Evolutionary conservation across 805 yeast genomes (phyloP).

Genomic region (Zygotorulaspora danielsina): DNA sequence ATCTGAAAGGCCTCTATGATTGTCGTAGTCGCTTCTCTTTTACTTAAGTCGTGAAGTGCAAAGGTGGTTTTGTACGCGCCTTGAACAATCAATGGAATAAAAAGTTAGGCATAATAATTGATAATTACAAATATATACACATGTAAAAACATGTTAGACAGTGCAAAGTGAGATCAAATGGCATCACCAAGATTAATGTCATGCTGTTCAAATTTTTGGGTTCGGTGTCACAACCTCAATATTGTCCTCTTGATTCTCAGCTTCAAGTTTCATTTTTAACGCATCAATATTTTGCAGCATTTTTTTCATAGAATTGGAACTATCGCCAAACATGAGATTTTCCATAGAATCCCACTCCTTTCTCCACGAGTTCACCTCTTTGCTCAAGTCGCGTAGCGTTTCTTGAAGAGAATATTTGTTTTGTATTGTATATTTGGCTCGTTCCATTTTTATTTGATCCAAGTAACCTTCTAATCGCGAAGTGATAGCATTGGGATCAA

Average conservation of each 20-base stretch:
- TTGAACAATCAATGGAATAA: no score
- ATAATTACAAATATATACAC: no score
- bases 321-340: constrained; percentile 32
- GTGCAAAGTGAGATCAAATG: no score
- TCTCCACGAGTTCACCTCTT: constrained; percentile 32
- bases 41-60: no score
- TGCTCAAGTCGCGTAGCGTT: constrained; percentile 18
- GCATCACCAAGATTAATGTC: no score
- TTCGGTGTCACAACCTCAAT: no score
- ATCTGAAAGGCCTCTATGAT: no score
- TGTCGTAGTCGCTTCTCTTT: no score
- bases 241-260: not conserved
- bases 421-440: constrained; percentile 32
- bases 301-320: constrained; percentile 27
- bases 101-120: no score
- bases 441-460: constrained; percentile 29
- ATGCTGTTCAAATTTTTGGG: no score
- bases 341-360: constrained; percentile 32
- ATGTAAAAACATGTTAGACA: no score
- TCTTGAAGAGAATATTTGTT: constrained; percentile 29
- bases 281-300: constrained; percentile 28
- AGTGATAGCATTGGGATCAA: constrained; percentile 15
- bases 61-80: no score
- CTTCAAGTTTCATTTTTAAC: constrained; percentile 17
- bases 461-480: constrained; percentile 22